phyloP scores from a whole-genome alignment of 495 filamentous ascomycete species.

The Neurospora discreta region DNA sequence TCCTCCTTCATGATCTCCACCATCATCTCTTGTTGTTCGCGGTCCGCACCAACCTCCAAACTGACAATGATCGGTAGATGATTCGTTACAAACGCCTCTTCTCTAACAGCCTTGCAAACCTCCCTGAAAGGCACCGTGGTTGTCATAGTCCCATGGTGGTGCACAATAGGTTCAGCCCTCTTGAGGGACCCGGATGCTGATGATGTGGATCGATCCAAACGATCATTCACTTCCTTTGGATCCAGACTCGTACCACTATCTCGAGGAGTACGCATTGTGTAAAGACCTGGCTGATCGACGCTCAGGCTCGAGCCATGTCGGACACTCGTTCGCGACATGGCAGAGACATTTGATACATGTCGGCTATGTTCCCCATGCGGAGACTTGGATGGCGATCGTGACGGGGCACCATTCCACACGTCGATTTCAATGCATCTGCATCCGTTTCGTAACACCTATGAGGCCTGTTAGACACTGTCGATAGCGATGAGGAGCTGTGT shows the following conservation, averaged over 20 bases:
- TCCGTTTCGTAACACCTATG: constrained; percentile 48
- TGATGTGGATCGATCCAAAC: constrained; percentile 11
- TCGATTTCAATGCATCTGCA: constrained; percentile 94
- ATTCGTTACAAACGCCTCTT: constrained; percentile 61
- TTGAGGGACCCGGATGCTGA: constrained; percentile 17
- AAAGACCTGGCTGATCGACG: constrained; percentile 2
- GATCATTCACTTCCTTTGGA: constrained; percentile 12
- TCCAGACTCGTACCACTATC: constrained; percentile 17
- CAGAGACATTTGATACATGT: constrained; percentile 29
- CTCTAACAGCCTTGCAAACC: constrained; percentile 69
- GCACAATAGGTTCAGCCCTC: constrained; percentile 15
- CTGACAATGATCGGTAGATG: constrained; percentile 79
- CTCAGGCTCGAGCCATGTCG: constrained; percentile 9
- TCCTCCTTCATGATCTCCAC: constrained; percentile 84
- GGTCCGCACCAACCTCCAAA: constrained; percentile 75
- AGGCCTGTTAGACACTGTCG: constrained; percentile 4
- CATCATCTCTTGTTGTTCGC: constrained; percentile 78
- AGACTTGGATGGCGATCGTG: constrained; percentile 18
- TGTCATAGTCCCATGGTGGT: constrained; percentile 61
- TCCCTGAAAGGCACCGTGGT: constrained; percentile 76
- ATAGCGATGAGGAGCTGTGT: neutral
- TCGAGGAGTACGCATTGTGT: constrained; percentile 1
- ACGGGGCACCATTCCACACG: constrained; percentile 66
- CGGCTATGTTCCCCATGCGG: constrained; percentile 20
- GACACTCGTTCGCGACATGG: constrained; percentile 25